Base-by-base conservation (phyloP, 805 yeast genomes). In the Pichia insulana region DNA sequence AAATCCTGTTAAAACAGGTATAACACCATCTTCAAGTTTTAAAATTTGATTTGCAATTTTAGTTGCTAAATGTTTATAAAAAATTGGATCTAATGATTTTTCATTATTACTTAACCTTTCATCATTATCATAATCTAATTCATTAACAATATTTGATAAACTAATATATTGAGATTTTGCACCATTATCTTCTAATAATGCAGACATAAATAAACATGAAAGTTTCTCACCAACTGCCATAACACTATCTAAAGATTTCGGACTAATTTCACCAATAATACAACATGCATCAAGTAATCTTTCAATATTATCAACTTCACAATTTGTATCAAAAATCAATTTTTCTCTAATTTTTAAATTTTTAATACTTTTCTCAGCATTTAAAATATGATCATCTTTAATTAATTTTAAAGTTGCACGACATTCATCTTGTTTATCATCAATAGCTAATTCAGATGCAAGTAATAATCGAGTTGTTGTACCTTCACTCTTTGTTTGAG, bases 1-100 rank as follows among this genome's bases (percentile, higher is more conserved):
- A 62, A 86, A 92, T 2, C 98, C 98, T 26, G 98, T 92, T 44
- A 92, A 71, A 1, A 92, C 96, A 1, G 98, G 98, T 18, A 89
- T 80, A 13, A 73, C 52, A 18, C 62, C 66, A 13, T 57, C 56
- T 27, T 61, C 58, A 30, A 65, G 49, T 12, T 65, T 64, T 33
- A 59, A 50, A 19, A 82, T 66, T 54, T 66, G 71, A 30, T 64
- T 64, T 19, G 75, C 81, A 42, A 84, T 69, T 19, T 69, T 65
- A 28, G 61, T 60, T 2, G 82, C 68, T 50, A 84, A 65, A 47
- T 66, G 68, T 45, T 68, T 66, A 60, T 84, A 84, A 54, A 83
- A 84, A 15, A 58, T 49, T 32, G 76, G 79, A 57, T 86, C 90
- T 41, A 90, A 70, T 3, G 49, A 49, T 30, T 43, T 42, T 32